Evolutionary conservation across 768 basidiomycete genomes (phyloP), one percentile per base, ranked within the genome.

Genomic region (Calocybe gangraenosa): DNA sequence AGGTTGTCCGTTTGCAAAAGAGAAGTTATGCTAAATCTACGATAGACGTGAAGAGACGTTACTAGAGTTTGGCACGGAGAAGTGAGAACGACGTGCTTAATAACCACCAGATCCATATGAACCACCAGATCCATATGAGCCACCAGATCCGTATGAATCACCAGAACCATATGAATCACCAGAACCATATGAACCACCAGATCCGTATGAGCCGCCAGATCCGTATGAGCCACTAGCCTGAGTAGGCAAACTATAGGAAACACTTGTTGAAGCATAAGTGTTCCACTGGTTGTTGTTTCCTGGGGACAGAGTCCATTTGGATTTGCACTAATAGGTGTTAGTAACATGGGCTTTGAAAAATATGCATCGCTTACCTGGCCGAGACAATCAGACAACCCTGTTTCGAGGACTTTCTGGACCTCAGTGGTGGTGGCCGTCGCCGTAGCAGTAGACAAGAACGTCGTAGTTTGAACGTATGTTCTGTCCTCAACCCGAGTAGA

Each of bases 301-400:
- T 14, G 65, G 40, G 7, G 57, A 71, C 57, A 84, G 61, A 47
- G 68, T 69, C 71, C 75, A 82, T 47, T 59, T 56, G 25, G 71
- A 75, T 68, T 83, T 79, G 75, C 82, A 84, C 74, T 79, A 49
- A 1, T 42, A 49, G 28, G 28, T 50, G 32, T 18, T 11, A 31
- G 40, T 20, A 64, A 39, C 60, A 53, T 11, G 34, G 34, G 14
- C 34, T 14, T 35, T 14, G 34, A n/a, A n/a, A n/a, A n/a, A 35
- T 18, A 35, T n/a, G 34, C 34, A 18, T 14, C 19, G 59, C 63
- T 42, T 47, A 77, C 77, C 60, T 65, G 60, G 56, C 68, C 66
- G 45, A 84, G 65, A 60, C 81, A 84, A 39, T 74, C 61, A 38
- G 74, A 66, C 39, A 84, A 74, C 42, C 64, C 73, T 37, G 78